Base-by-base conservation (phyloP, 1,139 yeast species). In the Kodamaea fungicola region DNA sequence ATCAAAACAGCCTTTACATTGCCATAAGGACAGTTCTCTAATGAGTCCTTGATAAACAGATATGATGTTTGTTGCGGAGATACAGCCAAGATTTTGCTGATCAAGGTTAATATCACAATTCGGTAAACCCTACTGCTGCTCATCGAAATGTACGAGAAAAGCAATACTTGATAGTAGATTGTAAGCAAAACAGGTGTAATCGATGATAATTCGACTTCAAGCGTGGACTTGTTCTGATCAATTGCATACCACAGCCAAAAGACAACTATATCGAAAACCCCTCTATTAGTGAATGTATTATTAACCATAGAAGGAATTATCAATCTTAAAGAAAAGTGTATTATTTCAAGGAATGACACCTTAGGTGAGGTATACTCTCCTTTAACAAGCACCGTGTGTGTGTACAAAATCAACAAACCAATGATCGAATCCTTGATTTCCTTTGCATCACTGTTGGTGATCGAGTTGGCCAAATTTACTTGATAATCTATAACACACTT, bases 1-100 rank as follows among this genome's bases (percentile, higher is more conserved):
- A 86, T 71, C 34, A 82, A 62, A 3, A 78, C 78, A 22, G 80
- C 71, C 46, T 80, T 78, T 16, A 77, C 74, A 31, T 71, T 69
- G 30, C 71, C 76, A 54, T 70, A 80, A 2, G 96, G 95, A 52
- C 95, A 86, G 40, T 75, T 68, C 26, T 67, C 62, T 41, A 90
- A 65, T 0, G 92, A 74, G 53, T 86, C 92, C 29, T 70, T 53
- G 13, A 87, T 64, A 51, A 83, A 86, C 4, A 66, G 68, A 57
- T 78, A 85, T 1, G 85, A 64, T 9, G 70, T 62, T 3, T 64
- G 63, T 42, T 83, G 87, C 0, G 80, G 76, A 28, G 80, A 60
- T 26, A 74, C 54, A 3, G 82, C 71, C 45, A 89, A 57, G 2
- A 81, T 52, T 46, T 73, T 77, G 1, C 80, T 74, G 35, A 83